A percentile compares a stretch with the other conserved stretches of the same genome.
phyloP scores from a whole-genome alignment of 2,329 filamentous ascomycete species.

The Aspergillus novoparasiticus region DNA sequence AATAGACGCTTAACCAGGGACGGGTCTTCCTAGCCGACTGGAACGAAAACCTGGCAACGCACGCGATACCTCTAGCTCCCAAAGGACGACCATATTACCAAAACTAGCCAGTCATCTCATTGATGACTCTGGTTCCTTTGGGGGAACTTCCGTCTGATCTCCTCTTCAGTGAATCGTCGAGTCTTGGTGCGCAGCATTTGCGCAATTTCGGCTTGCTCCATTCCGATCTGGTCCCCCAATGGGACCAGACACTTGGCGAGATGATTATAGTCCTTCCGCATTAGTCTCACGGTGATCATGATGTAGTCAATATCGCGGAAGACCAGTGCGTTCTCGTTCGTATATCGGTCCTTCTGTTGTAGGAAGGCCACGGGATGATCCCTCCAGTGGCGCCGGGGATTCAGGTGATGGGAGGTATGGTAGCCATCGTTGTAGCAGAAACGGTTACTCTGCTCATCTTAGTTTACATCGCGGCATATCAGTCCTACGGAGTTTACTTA shows the following conservation, averaged over 20 bases:
- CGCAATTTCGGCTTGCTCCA: slow-evolving; percentile 66
- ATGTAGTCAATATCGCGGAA: slow-evolving; percentile 83
- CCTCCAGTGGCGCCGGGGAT: slow-evolving; percentile 68
- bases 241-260: slow-evolving; percentile 73
- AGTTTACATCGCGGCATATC: neutral
- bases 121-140: neutral
- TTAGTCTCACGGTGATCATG: slow-evolving; percentile 69
- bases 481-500: slow-evolving; percentile 49
- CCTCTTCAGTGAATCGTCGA: slow-evolving; percentile 51
- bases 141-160: neutral
- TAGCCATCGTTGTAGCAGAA: slow-evolving; percentile 84
- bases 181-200: slow-evolving; percentile 67
- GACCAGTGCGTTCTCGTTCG: slow-evolving; percentile 68
- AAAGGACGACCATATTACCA: neutral
- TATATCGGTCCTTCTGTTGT: slow-evolving; percentile 68
- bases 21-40: neutral
- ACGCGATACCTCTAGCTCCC: neutral
- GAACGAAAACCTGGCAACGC: neutral
- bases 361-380: slow-evolving; percentile 76
- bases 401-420: slow-evolving; percentile 62
- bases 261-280: slow-evolving; percentile 71
- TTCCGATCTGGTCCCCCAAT: slow-evolving; percentile 69
- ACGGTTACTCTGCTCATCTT: slow-evolving; percentile 66
- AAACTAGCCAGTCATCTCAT: neutral
- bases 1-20: neutral